These are phyloP conservation scores for Hibiscus trionum DNA, from an alignment of 345 rosid species.

Conservation along the genomic window DNA sequence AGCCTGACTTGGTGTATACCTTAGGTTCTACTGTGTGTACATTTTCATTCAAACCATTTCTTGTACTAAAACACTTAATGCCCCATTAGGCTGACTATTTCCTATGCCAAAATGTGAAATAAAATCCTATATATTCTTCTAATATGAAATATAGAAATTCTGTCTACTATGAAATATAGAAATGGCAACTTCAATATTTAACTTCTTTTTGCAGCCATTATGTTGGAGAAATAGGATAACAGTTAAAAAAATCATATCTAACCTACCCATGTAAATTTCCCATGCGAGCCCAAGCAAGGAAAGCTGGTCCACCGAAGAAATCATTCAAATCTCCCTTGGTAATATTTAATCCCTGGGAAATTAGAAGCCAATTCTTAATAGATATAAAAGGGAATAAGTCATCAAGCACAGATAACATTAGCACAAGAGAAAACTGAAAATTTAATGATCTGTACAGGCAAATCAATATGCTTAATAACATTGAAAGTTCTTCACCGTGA, in stretches of 20 bases:
- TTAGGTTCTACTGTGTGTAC: background rate
- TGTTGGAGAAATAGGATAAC: background rate
- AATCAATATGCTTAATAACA: background rate
- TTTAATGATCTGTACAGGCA: background rate
- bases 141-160: too few relatives aligned
- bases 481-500: conserved; percentile 42
- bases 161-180: background rate
- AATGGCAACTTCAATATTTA: background rate
- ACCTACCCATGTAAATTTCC: conserved; percentile 89
- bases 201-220: background rate
- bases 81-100: background rate
- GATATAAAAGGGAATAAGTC: background rate
- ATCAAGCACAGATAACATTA: background rate
- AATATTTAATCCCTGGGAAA: conserved; percentile 60
- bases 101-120: background rate
- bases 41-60: background rate
- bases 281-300: conserved; percentile 99
- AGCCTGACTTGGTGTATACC: background rate
- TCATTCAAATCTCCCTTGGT: conserved; percentile 58
- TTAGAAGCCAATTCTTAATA: conserved; percentile 11
- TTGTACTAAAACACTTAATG: background rate
- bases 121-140: background rate
- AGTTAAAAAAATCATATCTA: conserved; percentile 1
- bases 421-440: background rate
- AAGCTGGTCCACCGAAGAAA: conserved; percentile 96